phyloP scores from a whole-genome alignment of 2,329 filamentous ascomycete species.

The Corynespora cassiicola region DNA sequence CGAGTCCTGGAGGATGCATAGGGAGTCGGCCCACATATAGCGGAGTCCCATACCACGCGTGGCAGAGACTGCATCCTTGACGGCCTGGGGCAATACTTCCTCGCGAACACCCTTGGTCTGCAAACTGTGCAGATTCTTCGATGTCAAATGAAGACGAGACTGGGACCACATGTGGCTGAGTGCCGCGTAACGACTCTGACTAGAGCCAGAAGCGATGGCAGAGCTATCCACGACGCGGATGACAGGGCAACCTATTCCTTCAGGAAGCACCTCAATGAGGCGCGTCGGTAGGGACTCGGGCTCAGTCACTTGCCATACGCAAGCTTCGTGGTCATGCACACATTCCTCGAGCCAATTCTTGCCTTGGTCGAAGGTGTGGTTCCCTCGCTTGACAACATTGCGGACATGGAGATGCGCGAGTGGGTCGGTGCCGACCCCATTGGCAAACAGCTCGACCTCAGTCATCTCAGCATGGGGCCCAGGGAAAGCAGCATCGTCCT shows the following conservation, averaged over 20 bases:
- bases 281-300: conserved; percentile 35
- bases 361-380: conserved; percentile 18
- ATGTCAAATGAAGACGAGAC: conserved; percentile 27
- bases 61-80: conserved; percentile 35
- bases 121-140: conserved; percentile 16
- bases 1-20: conserved; percentile 43
- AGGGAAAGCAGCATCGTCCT: conserved; percentile 38
- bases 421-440: conserved; percentile 23
- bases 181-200: conserved; percentile 29
- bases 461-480: conserved; percentile 38
- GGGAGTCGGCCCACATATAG: conserved; percentile 43
- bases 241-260: conserved; percentile 13
- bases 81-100: conserved; percentile 23
- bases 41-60: conserved; percentile 33
- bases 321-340: conserved; percentile 30
- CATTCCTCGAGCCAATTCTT: conserved; percentile 40
- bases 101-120: conserved; percentile 21
- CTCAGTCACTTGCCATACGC: conserved; percentile 16
- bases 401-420: conserved; percentile 15
- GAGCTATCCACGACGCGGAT: conserved; percentile 32
- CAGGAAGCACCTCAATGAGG: conserved; percentile 34
- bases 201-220: conserved; percentile 14
- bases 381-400: conserved; percentile 3
- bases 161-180: conserved; percentile 37
- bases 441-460: conserved; percentile 30